These are phyloP conservation scores for Tillandsia leiboldiana DNA, from an alignment of 176 grass and related monocot genomes.

Conservation along the genomic window DNA sequence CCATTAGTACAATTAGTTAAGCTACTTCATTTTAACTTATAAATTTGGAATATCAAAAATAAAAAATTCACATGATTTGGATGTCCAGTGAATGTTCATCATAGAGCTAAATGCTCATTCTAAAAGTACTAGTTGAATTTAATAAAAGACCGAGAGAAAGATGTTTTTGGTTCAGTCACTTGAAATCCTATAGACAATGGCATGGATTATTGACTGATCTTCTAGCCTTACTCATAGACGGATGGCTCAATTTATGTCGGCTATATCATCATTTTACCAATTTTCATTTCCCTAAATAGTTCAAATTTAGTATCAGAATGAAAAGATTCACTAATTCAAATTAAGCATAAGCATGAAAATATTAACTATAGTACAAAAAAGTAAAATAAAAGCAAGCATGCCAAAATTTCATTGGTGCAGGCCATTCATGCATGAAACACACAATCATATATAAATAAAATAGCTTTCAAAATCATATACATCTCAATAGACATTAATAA, in stretches of 20 bases:
- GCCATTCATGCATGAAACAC: no score
- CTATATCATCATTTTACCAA: not conserved
- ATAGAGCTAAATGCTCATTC: not conserved
- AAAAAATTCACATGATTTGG: constrained; percentile 4
- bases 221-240: not conserved
- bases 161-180: not conserved
- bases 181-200: not conserved
- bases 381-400: constrained; percentile 1
- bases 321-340: no score
- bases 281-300: not conserved
- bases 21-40: no score
- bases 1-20: no score
- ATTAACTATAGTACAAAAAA: no score
- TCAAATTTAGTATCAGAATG: not conserved
- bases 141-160: not conserved
- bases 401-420: not conserved
- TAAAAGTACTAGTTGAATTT: not conserved
- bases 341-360: no score
- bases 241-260: not conserved
- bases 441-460: not conserved
- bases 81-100: not conserved
- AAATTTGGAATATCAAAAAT: not conserved
- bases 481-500: not conserved
- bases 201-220: not conserved
- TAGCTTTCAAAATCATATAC: not conserved